Conservation (phyloP, 2,329 filamentous ascomycete genomes). For the Neofusicoccum parvum region DNA sequence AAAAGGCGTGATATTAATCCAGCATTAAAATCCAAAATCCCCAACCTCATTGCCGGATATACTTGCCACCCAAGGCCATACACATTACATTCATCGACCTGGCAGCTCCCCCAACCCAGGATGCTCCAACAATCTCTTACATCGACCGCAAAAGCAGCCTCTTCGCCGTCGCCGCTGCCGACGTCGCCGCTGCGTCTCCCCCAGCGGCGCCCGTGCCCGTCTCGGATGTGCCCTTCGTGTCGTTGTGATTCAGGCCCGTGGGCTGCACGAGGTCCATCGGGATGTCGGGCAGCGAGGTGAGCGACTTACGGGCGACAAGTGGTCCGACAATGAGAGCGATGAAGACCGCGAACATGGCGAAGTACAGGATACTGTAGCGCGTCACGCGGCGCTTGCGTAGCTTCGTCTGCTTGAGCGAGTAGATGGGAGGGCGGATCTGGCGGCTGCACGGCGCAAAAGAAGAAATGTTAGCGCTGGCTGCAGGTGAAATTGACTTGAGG, state of each 20-base stretch:
- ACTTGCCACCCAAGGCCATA: too few species aligned
- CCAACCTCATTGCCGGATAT: too few species aligned
- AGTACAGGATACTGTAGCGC: constrained; percentile 95
- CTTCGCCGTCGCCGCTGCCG: not conserved
- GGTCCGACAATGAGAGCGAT: constrained; percentile 79
- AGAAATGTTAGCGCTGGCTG: constrained; percentile 29
- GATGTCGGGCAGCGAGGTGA: constrained; percentile 48
- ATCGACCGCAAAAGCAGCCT: not conserved
- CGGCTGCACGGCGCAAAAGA: constrained; percentile 59
- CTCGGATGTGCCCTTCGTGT: constrained; percentile 50
- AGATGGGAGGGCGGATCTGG: constrained; percentile 97
- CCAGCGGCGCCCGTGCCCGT: constrained; percentile 49
- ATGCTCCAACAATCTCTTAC: not conserved
- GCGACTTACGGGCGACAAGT: constrained; percentile 67
- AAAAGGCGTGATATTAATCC: too few species aligned
- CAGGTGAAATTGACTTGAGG: too few species aligned
- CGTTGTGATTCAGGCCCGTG: constrained; percentile 63
- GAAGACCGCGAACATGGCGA: constrained; percentile 80
- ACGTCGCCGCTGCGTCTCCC: constrained; percentile 22
- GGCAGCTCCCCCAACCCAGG: too few species aligned
- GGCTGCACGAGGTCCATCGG: constrained; percentile 70
- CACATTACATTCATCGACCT: too few species aligned
- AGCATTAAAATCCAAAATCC: too few species aligned
- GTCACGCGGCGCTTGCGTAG: constrained; percentile 88
- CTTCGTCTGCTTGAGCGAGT: constrained; percentile 98